Percentiles rank a stretch among this genome's conserved stretches.
phyloP scores from a whole-genome alignment of 2,329 filamentous ascomycete species.

The Penicillium sp. region DNA sequence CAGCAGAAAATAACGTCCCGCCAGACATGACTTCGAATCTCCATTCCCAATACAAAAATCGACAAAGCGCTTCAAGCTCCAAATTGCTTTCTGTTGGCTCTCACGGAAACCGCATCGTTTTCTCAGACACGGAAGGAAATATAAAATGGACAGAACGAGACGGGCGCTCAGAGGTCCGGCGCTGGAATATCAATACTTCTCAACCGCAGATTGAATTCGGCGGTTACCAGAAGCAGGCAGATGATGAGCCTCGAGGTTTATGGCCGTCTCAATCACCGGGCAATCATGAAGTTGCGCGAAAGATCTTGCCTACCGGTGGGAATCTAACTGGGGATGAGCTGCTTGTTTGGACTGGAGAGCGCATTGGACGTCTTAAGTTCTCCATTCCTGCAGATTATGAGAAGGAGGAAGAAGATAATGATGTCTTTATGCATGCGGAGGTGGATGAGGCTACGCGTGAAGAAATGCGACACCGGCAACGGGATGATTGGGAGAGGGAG shows the following conservation, averaged over 20 bases:
- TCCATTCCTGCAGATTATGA: constrained; percentile 45
- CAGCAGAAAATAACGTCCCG: constrained; percentile 29
- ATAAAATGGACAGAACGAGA: constrained; percentile 92
- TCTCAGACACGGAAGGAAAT: constrained; percentile 79
- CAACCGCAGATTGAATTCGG: constrained; percentile 17
- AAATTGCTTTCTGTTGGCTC: constrained; percentile 79
- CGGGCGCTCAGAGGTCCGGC: constrained; percentile 59
- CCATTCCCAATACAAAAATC: constrained; percentile 64
- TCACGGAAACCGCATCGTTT: constrained; percentile 80
- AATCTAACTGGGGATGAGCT: constrained; percentile 63
- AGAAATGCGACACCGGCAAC: constrained; percentile 31
- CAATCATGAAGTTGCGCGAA: constrained; percentile 72
- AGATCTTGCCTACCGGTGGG: constrained; percentile 66
- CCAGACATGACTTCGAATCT: constrained; percentile 29
- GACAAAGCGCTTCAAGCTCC: constrained; percentile 77
- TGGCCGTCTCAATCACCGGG: constrained; percentile 47
- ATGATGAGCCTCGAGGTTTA: constrained; percentile 53
- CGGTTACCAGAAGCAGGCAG: constrained; percentile 17
- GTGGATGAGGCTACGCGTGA: constrained; percentile 30
- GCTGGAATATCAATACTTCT: constrained; percentile 59
- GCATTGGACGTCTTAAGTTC: constrained; percentile 71
- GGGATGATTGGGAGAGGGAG: constrained; percentile 38
- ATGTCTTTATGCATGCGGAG: constrained; percentile 30
- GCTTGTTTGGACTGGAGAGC: constrained; percentile 85
- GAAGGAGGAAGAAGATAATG: constrained; percentile 41